Conservation (phyloP, 202 grass and related monocot genomes). For the Carex arenaria region DNA sequence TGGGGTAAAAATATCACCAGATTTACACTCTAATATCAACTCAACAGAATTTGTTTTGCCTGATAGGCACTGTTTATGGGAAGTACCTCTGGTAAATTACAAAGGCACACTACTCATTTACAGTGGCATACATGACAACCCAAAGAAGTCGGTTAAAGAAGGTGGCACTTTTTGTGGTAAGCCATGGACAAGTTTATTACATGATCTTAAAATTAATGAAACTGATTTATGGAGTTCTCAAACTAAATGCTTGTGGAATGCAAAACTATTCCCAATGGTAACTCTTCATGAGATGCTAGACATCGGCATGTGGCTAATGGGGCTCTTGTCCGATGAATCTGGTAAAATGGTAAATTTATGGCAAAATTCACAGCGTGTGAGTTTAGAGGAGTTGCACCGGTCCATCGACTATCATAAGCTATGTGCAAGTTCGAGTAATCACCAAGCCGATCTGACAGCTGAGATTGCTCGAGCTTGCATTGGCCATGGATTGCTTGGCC, state of each 20-base stretch:
- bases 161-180: conserved; percentile 86
- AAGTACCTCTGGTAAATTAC: conserved; percentile 77
- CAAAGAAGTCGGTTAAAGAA: conserved; percentile 51
- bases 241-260: conserved; percentile 87
- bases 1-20: conserved; percentile 44
- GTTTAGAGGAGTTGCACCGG: conserved; percentile 81
- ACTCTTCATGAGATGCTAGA: conserved; percentile 67
- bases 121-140: conserved; percentile 85
- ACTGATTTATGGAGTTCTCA: conserved; percentile 63
- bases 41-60: conserved; percentile 53
- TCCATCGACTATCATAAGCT: conserved; percentile 66
- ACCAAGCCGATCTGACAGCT: conserved; percentile 64
- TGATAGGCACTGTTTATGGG: conserved; percentile 84
- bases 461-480: conserved; percentile 69
- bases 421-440: conserved; percentile 46
- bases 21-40: conserved; percentile 23
- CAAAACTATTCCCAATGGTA: conserved; percentile 65
- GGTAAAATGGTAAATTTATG: conserved; percentile 43
- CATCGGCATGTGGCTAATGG: conserved; percentile 79
- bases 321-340: conserved; percentile 32
- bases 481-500: conserved; percentile 72
- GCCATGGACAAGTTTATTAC: conserved; percentile 72
- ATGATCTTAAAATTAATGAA: conserved; percentile 64
- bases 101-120: conserved; percentile 61
- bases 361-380: conserved; percentile 64